These are phyloP conservation scores for Colletotrichum spinosum DNA, from an alignment of 2,329 filamentous ascomycete genomes.

Conservation along the genomic window DNA sequence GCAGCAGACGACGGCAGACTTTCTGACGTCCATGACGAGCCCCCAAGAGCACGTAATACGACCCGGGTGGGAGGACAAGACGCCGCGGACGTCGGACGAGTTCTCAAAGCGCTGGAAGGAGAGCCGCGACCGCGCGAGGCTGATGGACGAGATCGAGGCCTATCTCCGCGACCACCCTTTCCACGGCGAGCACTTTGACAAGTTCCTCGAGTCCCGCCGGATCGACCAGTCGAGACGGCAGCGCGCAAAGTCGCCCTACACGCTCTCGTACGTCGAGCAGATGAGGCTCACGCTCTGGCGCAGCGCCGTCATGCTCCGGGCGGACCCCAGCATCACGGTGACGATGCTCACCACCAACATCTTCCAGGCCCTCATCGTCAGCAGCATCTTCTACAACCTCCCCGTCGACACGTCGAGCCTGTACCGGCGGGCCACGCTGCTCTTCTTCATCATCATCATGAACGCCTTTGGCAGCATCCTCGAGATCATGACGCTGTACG, in stretches of 20 bases:
- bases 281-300: constrained; percentile 56
- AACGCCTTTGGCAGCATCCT: constrained; percentile 58
- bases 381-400: constrained; percentile 62
- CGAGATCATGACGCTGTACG: constrained; percentile 52
- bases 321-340: constrained; percentile 53
- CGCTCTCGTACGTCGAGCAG: constrained; percentile 60
- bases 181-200: constrained; percentile 24
- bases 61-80: constrained; percentile 42
- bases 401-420: constrained; percentile 56
- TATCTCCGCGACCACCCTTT: constrained; percentile 38
- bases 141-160: constrained; percentile 45
- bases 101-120: constrained; percentile 44
- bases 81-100: constrained; percentile 47
- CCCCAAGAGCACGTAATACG: constrained; percentile 42
- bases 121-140: constrained; percentile 42
- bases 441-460: constrained; percentile 66
- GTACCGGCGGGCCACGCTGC: constrained; percentile 56
- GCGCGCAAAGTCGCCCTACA: constrained; percentile 60
- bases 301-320: constrained; percentile 52
- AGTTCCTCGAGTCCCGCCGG: constrained; percentile 24
- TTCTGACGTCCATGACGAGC: constrained; percentile 71
- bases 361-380: constrained; percentile 62
- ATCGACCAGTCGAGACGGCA: constrained; percentile 45
- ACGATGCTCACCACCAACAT: constrained; percentile 56
- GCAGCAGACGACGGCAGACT: constrained; percentile 77